Evolutionary conservation across 1,139 yeast genomes (phyloP).

Genomic region (Hansenula sp.): DNA sequence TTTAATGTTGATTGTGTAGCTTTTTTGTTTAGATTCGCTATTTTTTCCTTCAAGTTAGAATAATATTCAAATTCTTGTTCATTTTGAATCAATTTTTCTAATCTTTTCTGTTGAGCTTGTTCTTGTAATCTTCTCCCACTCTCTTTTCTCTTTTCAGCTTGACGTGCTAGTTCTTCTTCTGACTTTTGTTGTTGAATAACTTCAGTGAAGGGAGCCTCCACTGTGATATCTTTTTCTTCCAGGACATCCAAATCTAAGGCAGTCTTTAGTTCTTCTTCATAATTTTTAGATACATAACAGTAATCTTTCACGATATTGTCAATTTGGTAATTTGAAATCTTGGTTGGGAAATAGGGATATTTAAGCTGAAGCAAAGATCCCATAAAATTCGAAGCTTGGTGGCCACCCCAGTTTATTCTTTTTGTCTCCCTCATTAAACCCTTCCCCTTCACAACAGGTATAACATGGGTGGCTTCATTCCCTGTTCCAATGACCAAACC

Average conservation of each 20-base stretch:
- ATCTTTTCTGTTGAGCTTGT: constrained; percentile 81
- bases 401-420: constrained; percentile 91
- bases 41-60: constrained; percentile 48
- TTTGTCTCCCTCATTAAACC: constrained; percentile 69
- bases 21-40: constrained; percentile 45
- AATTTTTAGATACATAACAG: constrained; percentile 73
- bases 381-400: constrained; percentile 61
- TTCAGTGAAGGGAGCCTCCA: constrained; percentile 80
- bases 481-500: constrained; percentile 84
- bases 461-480: constrained; percentile 74
- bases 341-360: constrained; percentile 88
- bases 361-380: constrained; percentile 65
- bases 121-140: constrained; percentile 88
- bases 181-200: constrained; percentile 64
- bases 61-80: constrained; percentile 79
- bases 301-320: constrained; percentile 66
- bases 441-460: constrained; percentile 70
- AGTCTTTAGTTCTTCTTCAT: constrained; percentile 54
- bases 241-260: constrained; percentile 60
- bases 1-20: constrained; percentile 41
- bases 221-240: constrained; percentile 62
- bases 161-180: constrained; percentile 75
- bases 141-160: constrained; percentile 78
- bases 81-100: constrained; percentile 75
- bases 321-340: constrained; percentile 59